Evolutionary conservation across 192 early-diverging fungal species (phyloP).

Genomic region (Backusella parvicylindrica): DNA sequence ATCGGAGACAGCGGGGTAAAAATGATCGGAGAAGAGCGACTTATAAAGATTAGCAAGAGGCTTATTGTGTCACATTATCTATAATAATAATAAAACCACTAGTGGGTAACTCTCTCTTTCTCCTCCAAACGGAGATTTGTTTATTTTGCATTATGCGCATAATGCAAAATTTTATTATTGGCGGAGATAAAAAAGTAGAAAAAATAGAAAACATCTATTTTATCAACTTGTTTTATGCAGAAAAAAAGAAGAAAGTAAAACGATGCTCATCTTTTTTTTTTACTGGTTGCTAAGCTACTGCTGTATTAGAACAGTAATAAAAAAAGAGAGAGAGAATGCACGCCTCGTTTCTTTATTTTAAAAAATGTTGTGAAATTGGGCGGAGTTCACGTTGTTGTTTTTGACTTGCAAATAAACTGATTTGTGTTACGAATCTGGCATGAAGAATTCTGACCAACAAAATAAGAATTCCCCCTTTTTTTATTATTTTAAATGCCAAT

Average conservation of each 20-base stretch:
- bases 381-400: not conserved
- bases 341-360: not conserved
- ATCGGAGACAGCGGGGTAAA: not conserved
- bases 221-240: not conserved
- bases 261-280: not conserved
- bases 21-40: not conserved
- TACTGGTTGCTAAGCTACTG: not conserved
- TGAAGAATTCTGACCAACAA: not conserved
- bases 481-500: not conserved
- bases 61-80: not conserved
- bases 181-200: not conserved
- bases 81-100: not conserved
- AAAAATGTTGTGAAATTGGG: not conserved
- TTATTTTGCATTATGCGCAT: slow-evolving; percentile 4
- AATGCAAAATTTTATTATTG: not conserved
- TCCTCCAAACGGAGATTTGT: not conserved
- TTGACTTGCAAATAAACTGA: not conserved
- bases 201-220: not conserved
- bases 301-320: not conserved
- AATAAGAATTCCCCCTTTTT: not conserved
- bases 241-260: not conserved
- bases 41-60: not conserved
- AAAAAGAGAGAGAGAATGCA: not conserved
- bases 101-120: not conserved
- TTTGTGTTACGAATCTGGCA: not conserved